These are phyloP conservation scores for Aspergillus quadrilineatus DNA, from an alignment of 2,329 filamentous ascomycete genomes.

Conservation along the genomic window DNA sequence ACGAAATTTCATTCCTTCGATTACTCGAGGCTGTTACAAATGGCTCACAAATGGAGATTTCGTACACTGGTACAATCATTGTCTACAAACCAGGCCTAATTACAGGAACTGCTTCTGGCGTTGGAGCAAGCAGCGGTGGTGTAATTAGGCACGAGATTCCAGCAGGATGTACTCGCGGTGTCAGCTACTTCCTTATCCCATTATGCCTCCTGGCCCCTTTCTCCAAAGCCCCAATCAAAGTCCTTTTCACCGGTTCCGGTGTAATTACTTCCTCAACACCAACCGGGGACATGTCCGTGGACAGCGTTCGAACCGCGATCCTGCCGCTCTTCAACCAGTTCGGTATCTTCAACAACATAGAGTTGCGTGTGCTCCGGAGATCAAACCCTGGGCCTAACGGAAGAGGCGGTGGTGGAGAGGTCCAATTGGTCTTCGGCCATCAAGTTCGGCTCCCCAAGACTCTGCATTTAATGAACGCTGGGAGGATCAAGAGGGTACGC, in stretches of 20 bases:
- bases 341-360: constrained; percentile 81
- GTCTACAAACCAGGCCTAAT: constrained; percentile 91
- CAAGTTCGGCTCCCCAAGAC: constrained; percentile 94
- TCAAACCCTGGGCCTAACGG: constrained; percentile 75
- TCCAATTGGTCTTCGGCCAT: constrained; percentile 90
- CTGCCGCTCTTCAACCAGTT: constrained; percentile 88
- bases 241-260: constrained; percentile 84
- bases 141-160: constrained; percentile 80
- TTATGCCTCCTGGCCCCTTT: constrained; percentile 90
- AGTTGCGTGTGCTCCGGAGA: constrained; percentile 75
- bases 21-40: constrained; percentile 94
- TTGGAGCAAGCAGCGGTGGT: constrained; percentile 66
- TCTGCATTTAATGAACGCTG: constrained; percentile 79
- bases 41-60: constrained; percentile 91
- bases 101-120: constrained; percentile 75
- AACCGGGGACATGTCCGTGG: constrained; percentile 82
- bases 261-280: constrained; percentile 88
- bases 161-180: constrained; percentile 71
- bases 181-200: constrained; percentile 89
- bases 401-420: constrained; percentile 79
- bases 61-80: constrained; percentile 90
- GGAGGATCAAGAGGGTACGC: constrained; percentile 81
- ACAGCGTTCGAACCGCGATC: constrained; percentile 89
- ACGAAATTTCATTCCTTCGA: constrained; percentile 93
- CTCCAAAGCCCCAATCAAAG: constrained; percentile 84